phyloP scores from a whole-genome alignment of 2,329 filamentous ascomycete species.

The Pseudocercospora pini-densiflorae region DNA sequence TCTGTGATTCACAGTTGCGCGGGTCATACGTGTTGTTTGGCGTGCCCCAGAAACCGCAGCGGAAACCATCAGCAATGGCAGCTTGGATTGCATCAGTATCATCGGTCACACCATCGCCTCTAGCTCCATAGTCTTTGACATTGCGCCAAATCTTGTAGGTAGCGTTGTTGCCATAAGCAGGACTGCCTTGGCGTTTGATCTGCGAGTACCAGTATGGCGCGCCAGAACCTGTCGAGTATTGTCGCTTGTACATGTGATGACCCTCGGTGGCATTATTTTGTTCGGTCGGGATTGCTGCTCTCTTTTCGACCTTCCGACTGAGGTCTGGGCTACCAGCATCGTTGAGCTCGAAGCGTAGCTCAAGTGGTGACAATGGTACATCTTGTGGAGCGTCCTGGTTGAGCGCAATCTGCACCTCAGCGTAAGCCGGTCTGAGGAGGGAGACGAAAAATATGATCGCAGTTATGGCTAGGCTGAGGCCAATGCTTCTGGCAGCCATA shows the following conservation, averaged over 20 bases:
- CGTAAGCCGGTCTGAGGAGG: constrained; percentile 14
- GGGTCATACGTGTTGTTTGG: not conserved
- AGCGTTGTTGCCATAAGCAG: constrained; percentile 43
- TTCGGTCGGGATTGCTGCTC: not conserved
- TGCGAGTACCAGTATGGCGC: constrained; percentile 46
- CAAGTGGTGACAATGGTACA: constrained; percentile 23
- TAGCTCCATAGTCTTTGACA: constrained; percentile 49
- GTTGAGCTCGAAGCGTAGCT: constrained; percentile 24
- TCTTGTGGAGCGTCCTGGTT: not conserved
- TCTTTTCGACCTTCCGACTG: not conserved
- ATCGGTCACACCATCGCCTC: constrained; percentile 72
- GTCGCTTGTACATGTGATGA: constrained; percentile 33
- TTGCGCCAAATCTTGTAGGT: constrained; percentile 54
- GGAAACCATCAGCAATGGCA: constrained; percentile 37
- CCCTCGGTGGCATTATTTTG: constrained; percentile 17
- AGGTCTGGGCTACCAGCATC: constrained; percentile 11
- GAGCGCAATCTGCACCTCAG: constrained; percentile 11
- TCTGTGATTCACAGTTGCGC: constrained; percentile 73
- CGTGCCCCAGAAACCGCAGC: constrained; percentile 31
- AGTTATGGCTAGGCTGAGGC: constrained; percentile 15
- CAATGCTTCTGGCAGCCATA: constrained; percentile 16
- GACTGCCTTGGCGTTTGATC: constrained; percentile 48
- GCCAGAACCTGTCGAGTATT: constrained; percentile 30
- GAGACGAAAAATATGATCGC: constrained; percentile 17
- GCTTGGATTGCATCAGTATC: constrained; percentile 66